Evolutionary conservation across 2,329 filamentous ascomycete genomes (phyloP), one percentile per base, ranked within the genome.

Genomic region (Fusarium domesticum): DNA sequence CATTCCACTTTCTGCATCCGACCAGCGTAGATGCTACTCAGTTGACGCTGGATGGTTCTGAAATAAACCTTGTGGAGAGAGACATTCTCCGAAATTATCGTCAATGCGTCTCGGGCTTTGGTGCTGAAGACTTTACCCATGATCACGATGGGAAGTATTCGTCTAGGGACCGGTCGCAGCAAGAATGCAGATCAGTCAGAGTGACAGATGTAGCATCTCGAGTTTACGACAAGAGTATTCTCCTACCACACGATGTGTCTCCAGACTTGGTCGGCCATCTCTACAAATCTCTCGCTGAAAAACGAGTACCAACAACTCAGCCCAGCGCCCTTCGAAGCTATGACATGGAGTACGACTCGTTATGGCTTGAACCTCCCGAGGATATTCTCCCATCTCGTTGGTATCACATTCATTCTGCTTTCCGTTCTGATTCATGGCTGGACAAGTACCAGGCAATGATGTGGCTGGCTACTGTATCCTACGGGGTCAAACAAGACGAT

Each of bases 391-490:
- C 48, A 0, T 42, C 45, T 0, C 42, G 39, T 6, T 58, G 54
- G 54, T 58, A 45, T 25, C 38, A 42, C 6, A 7, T 58, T 4
- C 54, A 58, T 4, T 38, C 36, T 1, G 50, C 48, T 3, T 58
- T 58, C 11, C 39, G 48, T 2, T 15, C 16, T 2, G 12, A 51
- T 10, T 1, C 16, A 1, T 56, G 53, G 48, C 48, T 58, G 2
- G 49, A 48, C 23, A 53, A 42, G 5, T 51, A 48, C 11, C 37
- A 56, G 15, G 14, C 53, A 6, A 51, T 56, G 33, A 16, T 19
- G 6, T 58, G 56, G 56, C 45, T 56, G 4, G 33, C 47, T 0
- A 53, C 54, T 0, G 8, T 57, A 14, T 37, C 50, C 2, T 58
- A 54, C 31, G 51, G 46, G 0, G 8, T 20, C 1, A 14, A 50